Base-by-base conservation (phyloP, 2,329 filamentous ascomycete genomes). In the Basipetospora chlamydospora region DNA sequence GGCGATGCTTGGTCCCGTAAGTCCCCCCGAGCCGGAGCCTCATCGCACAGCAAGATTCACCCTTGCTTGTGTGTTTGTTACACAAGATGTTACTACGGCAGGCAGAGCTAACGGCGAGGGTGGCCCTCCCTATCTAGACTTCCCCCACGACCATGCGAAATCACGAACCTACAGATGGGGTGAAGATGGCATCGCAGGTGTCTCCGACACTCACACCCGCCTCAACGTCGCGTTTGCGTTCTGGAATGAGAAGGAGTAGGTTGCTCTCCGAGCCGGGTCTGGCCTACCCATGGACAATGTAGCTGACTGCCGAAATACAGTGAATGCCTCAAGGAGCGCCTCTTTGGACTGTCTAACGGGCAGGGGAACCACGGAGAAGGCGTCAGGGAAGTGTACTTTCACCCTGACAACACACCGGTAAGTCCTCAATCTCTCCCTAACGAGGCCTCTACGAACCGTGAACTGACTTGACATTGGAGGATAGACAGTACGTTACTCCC, bases 301-400 rank as follows among this genome's bases (percentile, higher is more conserved):
- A n/a, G n/a, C n/a, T n/a, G n/a, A n/a, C n/a, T n/a, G n/a, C n/a
- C n/a, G n/a, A n/a, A n/a, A n/a, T n/a, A 15, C 47, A 93, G 86
- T 56, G 80, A 85, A 39, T 93, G 88, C 54, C 67, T 96, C 49
- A 96, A 96, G 59, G 90, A 96, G 58, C 78, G 90, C 44, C 72
- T 96, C 4, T 96, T 95, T 53, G 88, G 88, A 38, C 67, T 96
- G 38, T 94, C 88, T 35, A 96, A 96, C 55, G 87, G 88, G 3
- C 85, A 96, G 60, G 88, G 88, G 46, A 95, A 95, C 52, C 90
- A 96, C 61, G 90, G 90, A 44, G 90, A 96, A 62, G 92, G 85
- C 55, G 70, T 96, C 65, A 96, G 95, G 59, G 88, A 96, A 61
- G 84, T 82, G 38, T 86, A 96, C 60, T 96, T 95, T 52, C 88